Conservation (phyloP, 805 yeast species). For the Gaillardinia entomophila region DNA sequence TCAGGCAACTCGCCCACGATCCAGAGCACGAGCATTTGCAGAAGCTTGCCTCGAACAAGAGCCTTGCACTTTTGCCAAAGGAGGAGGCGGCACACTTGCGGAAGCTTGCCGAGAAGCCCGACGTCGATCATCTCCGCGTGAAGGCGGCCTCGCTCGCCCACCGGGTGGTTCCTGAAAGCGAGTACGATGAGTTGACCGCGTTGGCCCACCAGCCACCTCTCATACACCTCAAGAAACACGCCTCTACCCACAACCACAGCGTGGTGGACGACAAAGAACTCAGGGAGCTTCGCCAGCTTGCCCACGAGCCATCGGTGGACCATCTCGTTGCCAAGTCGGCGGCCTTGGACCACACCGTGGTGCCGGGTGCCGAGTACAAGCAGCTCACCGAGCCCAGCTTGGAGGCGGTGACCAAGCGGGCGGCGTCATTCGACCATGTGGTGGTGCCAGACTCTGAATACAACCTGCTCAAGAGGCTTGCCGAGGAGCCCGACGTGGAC, state of each 20-base stretch:
- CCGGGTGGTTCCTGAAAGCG: conserved; percentile 4
- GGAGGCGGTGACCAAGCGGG: conserved; percentile 10
- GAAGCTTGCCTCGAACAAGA: neutral
- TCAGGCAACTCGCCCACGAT: conserved; percentile 2
- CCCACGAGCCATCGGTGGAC: conserved; percentile 13
- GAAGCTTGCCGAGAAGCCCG: conserved; percentile 1
- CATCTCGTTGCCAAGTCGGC: conserved; percentile 6
- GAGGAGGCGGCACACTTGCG: too few species aligned
- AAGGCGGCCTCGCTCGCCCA: conserved; percentile 10
- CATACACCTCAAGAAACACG: conserved; percentile 10
- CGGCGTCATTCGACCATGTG: conserved; percentile 8
- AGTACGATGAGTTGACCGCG: conserved; percentile 6
- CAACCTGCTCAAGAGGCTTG: neutral
- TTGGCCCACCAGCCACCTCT: conserved; percentile 11
- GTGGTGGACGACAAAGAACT: conserved; percentile 1
- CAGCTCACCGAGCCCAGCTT: conserved; percentile 6
- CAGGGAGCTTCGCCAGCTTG: conserved; percentile 4
- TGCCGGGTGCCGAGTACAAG: conserved; percentile 1
- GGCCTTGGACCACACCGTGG: conserved; percentile 1
- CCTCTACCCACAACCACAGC: conserved; percentile 8
- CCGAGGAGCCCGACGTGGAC: conserved; percentile 9
- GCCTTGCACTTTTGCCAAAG: too few species aligned
- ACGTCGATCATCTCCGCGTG: conserved; percentile 7
- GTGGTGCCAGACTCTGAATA: conserved; percentile 2
- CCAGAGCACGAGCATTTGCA: conserved; percentile 4